phyloP scores from a whole-genome alignment of 192 early-diverging fungal species.

The Dispira simplex region DNA sequence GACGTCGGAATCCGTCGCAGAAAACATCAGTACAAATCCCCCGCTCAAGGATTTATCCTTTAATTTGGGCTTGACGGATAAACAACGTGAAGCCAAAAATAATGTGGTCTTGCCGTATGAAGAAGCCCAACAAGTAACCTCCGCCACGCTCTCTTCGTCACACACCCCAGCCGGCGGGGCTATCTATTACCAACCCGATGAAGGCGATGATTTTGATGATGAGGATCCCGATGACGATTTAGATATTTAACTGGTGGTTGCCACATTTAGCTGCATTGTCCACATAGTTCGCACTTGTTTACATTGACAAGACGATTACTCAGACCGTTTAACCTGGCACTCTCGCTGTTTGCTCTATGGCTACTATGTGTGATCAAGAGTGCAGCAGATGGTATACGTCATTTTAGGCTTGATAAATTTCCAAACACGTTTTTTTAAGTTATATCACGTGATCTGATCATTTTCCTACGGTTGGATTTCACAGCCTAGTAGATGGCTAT shows the following conservation, averaged over 20 bases:
- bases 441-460: too few species aligned
- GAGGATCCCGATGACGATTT: constrained; percentile 89
- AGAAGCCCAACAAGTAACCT: constrained; percentile 37
- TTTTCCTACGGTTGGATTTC: too few species aligned
- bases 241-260: constrained; percentile 40
- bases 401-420: too few species aligned
- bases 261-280: too few species aligned
- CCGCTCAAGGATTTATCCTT: constrained; percentile 72
- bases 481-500: too few species aligned
- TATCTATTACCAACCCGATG: constrained; percentile 72
- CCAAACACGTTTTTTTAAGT: too few species aligned
- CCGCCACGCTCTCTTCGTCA: not conserved
- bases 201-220: constrained; percentile 77
- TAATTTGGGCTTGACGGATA: constrained; percentile 68
- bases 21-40: constrained; percentile 21
- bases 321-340: too few species aligned
- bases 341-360: too few species aligned
- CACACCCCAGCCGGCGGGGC: constrained; percentile 17
- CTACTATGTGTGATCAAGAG: too few species aligned
- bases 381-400: too few species aligned
- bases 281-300: too few species aligned
- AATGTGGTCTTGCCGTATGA: constrained; percentile 62
- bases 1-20: not conserved
- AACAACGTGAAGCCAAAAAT: constrained; percentile 58
- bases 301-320: too few species aligned